Conservation (phyloP, 2,329 filamentous ascomycete species). For the Colletotrichum spinosum region DNA sequence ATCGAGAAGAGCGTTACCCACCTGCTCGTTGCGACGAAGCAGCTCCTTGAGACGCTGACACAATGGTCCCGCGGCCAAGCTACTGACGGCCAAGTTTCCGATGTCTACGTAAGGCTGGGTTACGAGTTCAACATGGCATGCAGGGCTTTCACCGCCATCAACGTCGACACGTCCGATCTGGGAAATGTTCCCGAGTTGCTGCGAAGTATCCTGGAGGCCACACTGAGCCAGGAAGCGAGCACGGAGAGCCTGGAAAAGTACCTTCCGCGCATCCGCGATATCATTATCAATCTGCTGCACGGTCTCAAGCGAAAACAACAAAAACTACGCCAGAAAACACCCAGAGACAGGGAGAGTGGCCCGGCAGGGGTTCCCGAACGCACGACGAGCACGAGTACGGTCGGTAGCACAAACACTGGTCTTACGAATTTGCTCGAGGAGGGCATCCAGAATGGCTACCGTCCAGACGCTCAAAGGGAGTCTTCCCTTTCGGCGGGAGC, state of each 20-base stretch:
- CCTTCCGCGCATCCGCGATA: slow-evolving; percentile 93
- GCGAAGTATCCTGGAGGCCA: slow-evolving; percentile 92
- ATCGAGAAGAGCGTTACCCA: slow-evolving; percentile 99
- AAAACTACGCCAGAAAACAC: slow-evolving; percentile 76
- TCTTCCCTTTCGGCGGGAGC: slow-evolving; percentile 33
- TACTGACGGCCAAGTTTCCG: slow-evolving; percentile 94
- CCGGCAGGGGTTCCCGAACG: slow-evolving; percentile 55
- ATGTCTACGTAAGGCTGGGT: slow-evolving; percentile 95
- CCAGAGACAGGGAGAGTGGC: slow-evolving; percentile 65
- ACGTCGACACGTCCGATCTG: slow-evolving; percentile 92
- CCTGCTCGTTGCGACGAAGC: slow-evolving; percentile 96
- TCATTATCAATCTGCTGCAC: slow-evolving; percentile 97
- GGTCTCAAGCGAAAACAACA: slow-evolving; percentile 98
- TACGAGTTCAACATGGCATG: slow-evolving; percentile 99
- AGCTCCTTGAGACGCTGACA: slow-evolving; percentile 95
- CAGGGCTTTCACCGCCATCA: slow-evolving; percentile 95
- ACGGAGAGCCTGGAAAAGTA: slow-evolving; percentile 94
- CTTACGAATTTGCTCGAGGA: slow-evolving; percentile 71
- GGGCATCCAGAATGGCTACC: slow-evolving; percentile 66
- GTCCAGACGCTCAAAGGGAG: slow-evolving; percentile 46
- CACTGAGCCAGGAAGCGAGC: slow-evolving; percentile 95
- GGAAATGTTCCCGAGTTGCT: slow-evolving; percentile 95
- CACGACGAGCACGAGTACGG: slow-evolving; percentile 69
- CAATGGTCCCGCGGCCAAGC: slow-evolving; percentile 96
- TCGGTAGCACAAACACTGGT: slow-evolving; percentile 67